A percentile compares a stretch with the other conserved stretches of the same genome.
These are phyloP conservation scores for Penicillium steckii DNA, from an alignment of 495 filamentous ascomycete genomes.

Conservation along the genomic window DNA sequence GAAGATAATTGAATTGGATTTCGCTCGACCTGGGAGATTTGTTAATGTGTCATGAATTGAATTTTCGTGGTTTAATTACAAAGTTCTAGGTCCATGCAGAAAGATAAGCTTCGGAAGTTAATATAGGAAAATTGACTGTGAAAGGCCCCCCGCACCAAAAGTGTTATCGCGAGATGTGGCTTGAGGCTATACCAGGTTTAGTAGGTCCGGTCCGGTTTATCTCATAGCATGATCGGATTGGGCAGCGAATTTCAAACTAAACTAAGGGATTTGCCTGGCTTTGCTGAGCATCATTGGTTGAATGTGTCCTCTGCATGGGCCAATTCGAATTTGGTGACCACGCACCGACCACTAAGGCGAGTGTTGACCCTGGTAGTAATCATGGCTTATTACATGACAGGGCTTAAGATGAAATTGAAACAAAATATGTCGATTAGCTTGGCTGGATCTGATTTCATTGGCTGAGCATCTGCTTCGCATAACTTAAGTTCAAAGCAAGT, in stretches of 20 bases:
- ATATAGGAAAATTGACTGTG: background rate
- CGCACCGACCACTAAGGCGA: background rate
- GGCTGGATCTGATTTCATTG: background rate
- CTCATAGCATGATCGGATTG: background rate
- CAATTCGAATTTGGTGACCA: background rate
- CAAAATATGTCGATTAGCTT: background rate
- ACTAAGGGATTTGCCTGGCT: background rate
- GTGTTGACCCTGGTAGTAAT: background rate
- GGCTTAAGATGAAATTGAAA: background rate
- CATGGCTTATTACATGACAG: background rate
- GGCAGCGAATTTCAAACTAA: background rate
- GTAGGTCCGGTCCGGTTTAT: slow-evolving; percentile 14
- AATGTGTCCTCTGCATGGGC: background rate
- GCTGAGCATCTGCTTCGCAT: background rate
- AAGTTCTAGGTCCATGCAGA: background rate
- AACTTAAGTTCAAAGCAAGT: no score
- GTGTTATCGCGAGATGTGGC: background rate
- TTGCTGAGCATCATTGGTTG: background rate
- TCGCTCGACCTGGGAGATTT: background rate
- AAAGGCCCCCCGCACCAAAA: background rate
- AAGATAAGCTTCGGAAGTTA: background rate
- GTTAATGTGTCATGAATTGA: background rate
- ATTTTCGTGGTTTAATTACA: background rate
- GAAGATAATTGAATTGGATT: background rate
- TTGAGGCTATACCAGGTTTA: slow-evolving; percentile 1